Evolutionary conservation across 108 stramenopile species (phyloP), one percentile per base, ranked within the genome.

Genomic region (Nitzschia inconspicua): DNA sequence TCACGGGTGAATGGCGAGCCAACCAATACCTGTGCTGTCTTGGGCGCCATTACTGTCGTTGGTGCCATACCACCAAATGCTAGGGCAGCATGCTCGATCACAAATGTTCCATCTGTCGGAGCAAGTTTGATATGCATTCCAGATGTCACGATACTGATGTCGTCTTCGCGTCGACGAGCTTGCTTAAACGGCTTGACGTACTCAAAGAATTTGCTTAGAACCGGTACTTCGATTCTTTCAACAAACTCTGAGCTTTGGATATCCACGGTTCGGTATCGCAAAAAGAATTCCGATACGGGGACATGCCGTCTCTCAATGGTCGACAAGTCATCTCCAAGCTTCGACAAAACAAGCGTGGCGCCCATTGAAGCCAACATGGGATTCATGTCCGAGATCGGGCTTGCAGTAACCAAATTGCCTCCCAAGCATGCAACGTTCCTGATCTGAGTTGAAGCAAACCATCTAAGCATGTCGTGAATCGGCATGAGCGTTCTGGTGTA

Each of bases 391-490:
- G 91, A 88, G 48, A 96, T 96, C 13, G 97, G 97, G 48, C 90
- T 93, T 10, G 97, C 97, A 7, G 95, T 96, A 13, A 86, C 97
- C 6, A 97, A 73, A 66, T 96, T 97, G 7, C 97, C 97, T 42
- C 92, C 97, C 5, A 97, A 68, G 49, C 91, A 92, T 0, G 95
- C 95, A 26, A 94, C 94, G 57, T 97, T 97, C 14, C 97, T 74
- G 49, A 97, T 96, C 66, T 97, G 97, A 10, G 91, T 93, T 3
- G 95, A 96, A 9, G 95, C 97, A 57, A 97, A 97, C 97, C 97
- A 97, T 4, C 94, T 78, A 32, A 97, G 73, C 94, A 97, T 96
- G 51, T 94, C 80, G 25, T 88, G 83, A 43, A 93, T 91, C 6
- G 94, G 93, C 43, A 58, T 50, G 14, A 83, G 74, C 0, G 83